Evolutionary conservation across 371 early-diverging fungal species (phyloP), one percentile per base, ranked within the genome.

Genomic region (Mucor mucedo): DNA sequence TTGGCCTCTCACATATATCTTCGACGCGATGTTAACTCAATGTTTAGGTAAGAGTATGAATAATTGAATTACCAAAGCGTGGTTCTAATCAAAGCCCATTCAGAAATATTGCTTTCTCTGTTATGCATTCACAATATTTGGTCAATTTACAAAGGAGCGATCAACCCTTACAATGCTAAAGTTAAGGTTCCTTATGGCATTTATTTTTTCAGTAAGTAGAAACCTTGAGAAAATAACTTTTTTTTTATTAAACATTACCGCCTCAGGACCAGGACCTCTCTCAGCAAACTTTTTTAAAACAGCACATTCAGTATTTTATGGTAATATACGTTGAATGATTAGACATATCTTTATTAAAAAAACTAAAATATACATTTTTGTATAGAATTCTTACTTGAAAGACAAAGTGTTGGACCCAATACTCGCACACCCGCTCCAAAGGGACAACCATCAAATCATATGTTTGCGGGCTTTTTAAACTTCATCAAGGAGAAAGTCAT

Each of bases 211-310:
- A 44, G 58, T 56, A 63, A 57, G 14, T 49, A 27, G 9, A 28
- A 11, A 14, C 11, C 21, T n/a, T 9, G 9, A 21, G 32, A 52
- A 42, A 27, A n/a, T n/a, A n/a, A n/a, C n/a, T 10, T 14, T 8
- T 9, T 2, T 13, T 49, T 8, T 29, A 38, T 16, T 27, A 41
- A 52, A 28, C 41, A 40, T 32, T 7, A 9, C 8, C 32, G 16
- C 3, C 21, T 3, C 41, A 63, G 64, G 5, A 33, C 27, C 52
- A 57, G 58, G 64, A 2, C 64, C 64, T 42, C 5, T 63, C 2
- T 13, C 21, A 33, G 32, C 44, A 41, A 38, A 28, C 16, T 5
- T 52, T 4, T 44, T 50, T 7, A 27, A 40, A 33, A n/a, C 59
- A 40, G 45, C 39, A 35, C 32, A 35, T n/a, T n/a, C n/a, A n/a